These are phyloP conservation scores for Fusarium multiceps DNA, from an alignment of 2,329 filamentous ascomycete species.

Conservation along the genomic window DNA sequence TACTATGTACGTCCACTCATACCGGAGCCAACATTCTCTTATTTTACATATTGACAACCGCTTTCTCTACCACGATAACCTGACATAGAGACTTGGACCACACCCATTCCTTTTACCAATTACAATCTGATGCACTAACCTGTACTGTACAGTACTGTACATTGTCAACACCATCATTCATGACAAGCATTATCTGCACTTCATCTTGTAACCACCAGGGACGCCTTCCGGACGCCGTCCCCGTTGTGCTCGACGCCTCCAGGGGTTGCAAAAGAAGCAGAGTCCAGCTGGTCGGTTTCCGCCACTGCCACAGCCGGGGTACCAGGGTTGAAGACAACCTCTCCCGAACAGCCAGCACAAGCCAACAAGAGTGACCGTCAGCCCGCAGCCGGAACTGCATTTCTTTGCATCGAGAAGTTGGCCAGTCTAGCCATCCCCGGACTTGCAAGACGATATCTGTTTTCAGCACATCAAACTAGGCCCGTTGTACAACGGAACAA, in stretches of 20 bases:
- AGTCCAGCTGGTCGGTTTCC: constrained; percentile 43
- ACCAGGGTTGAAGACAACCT: constrained; percentile 34
- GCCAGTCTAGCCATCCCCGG: constrained; percentile 36
- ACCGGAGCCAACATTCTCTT: constrained; percentile 6
- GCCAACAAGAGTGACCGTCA: constrained; percentile 36
- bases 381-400: constrained; percentile 13
- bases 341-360: constrained; percentile 30
- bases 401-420: constrained; percentile 16
- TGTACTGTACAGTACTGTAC: background rate
- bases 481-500: constrained; percentile 20
- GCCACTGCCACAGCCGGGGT: constrained; percentile 40
- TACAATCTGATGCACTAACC: background rate
- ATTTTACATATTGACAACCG: background rate
- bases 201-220: constrained; percentile 24
- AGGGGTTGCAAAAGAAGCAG: constrained; percentile 40
- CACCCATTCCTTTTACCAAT: background rate
- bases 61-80: constrained; percentile 1
- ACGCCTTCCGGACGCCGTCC: constrained; percentile 43
- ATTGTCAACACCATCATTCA: constrained; percentile 24
- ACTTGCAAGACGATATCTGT: constrained; percentile 13
- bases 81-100: background rate
- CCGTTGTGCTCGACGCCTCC: constrained; percentile 42
- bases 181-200: constrained; percentile 35
- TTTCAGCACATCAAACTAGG: constrained; percentile 5
- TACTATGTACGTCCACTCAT: constrained; percentile 8